These are phyloP conservation scores for Dipodascopsis uninucleata DNA, from an alignment of 805 yeast genomes.

Conservation along the genomic window DNA sequence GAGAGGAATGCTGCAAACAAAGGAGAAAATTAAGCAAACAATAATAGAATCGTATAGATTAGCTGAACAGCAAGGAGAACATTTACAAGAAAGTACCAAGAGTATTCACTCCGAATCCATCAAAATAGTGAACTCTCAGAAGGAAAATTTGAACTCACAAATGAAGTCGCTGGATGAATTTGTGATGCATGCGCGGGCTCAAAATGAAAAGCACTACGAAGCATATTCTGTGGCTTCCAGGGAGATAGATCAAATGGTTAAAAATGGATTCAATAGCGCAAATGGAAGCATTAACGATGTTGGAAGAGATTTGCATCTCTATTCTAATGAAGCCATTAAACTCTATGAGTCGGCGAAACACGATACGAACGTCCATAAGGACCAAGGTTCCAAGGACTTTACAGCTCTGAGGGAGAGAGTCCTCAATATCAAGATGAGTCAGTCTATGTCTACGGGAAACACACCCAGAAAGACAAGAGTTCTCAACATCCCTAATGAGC, in stretches of 20 bases:
- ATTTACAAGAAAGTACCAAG: conserved; percentile 18
- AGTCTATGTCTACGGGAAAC: conserved; percentile 13
- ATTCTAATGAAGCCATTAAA: conserved; percentile 9
- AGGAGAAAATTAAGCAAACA: conserved; percentile 24
- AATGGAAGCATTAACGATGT: conserved; percentile 9
- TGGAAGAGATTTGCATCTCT: conserved; percentile 15
- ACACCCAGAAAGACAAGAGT: conserved; percentile 22
- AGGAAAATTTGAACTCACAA: conserved; percentile 19
- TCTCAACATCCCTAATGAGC: conserved; percentile 10
- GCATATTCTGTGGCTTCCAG: conserved; percentile 7
- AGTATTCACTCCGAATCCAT: conserved; percentile 22
- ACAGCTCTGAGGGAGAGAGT: conserved; percentile 14
- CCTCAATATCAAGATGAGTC: conserved; percentile 2
- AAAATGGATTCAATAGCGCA: conserved; percentile 6
- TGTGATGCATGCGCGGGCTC: conserved; percentile 25
- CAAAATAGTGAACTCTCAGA: conserved; percentile 22
- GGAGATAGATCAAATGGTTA: conserved; percentile 5
- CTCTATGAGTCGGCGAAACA: conserved; percentile 8
- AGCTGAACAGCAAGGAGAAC: conserved; percentile 20
- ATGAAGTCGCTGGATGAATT: conserved; percentile 25
- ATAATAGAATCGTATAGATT: conserved; percentile 20
- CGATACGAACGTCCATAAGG: conserved; percentile 3
- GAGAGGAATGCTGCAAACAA: conserved; percentile 13
- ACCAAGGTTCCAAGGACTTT: conserved; percentile 6
- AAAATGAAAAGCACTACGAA: conserved; percentile 20